Conservation (phyloP, 2,329 filamentous ascomycete species). For the Botryotinia narcissicola region DNA sequence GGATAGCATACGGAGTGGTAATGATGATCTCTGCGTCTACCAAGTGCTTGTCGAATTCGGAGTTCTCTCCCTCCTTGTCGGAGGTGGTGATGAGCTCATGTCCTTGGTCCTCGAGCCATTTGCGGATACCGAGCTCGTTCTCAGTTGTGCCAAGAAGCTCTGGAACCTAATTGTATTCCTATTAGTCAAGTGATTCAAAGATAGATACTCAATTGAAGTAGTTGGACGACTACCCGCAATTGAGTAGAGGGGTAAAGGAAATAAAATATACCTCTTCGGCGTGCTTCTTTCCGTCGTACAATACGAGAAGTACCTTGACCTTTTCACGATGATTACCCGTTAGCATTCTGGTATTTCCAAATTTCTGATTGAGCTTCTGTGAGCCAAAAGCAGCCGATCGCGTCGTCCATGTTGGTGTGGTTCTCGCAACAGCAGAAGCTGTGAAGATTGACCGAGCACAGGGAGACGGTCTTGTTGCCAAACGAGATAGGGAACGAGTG, state of each 20-base stretch:
- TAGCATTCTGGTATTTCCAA: slow-evolving; percentile 38
- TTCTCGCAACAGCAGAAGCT: slow-evolving; percentile 28
- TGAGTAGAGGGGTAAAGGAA: slow-evolving; percentile 2
- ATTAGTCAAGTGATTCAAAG: neutral
- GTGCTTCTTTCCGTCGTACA: slow-evolving; percentile 88
- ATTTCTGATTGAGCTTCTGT: slow-evolving; percentile 17
- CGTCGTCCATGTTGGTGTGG: slow-evolving; percentile 19
- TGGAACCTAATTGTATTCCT: slow-evolving; percentile 55
- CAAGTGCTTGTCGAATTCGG: slow-evolving; percentile 90
- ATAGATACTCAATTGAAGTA: slow-evolving; percentile 22
- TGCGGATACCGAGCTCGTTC: slow-evolving; percentile 95
- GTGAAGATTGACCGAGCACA: slow-evolving; percentile 24
- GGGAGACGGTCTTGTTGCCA: slow-evolving; percentile 27
- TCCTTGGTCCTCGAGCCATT: slow-evolving; percentile 96
- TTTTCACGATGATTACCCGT: slow-evolving; percentile 44
- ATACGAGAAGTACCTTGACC: slow-evolving; percentile 93
- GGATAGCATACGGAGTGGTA: slow-evolving; percentile 75
- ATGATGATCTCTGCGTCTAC: slow-evolving; percentile 98
- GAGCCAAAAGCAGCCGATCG: slow-evolving; percentile 10
- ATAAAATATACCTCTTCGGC: slow-evolving; percentile 62
- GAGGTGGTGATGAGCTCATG: slow-evolving; percentile 97
- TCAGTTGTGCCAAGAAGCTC: slow-evolving; percentile 83
- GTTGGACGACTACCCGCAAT: slow-evolving; percentile 6
- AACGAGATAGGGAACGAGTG: slow-evolving; percentile 36
- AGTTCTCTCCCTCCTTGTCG: slow-evolving; percentile 93